Percentiles rank a stretch among this genome's conserved stretches.
phyloP scores from a whole-genome alignment of 208 protist species.

The Leishmania braziliensis region DNA sequence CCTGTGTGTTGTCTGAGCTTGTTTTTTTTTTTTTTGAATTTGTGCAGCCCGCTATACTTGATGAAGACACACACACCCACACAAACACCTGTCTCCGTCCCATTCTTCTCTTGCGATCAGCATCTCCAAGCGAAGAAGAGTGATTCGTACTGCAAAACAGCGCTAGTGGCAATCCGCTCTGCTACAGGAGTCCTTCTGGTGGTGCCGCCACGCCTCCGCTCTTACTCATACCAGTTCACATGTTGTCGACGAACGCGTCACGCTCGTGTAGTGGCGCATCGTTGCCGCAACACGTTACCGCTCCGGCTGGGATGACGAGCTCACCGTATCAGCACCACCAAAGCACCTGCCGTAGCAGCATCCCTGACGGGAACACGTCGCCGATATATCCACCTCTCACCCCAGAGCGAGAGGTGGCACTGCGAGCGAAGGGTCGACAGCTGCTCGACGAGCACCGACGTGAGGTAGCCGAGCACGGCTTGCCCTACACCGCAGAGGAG shows the following conservation, averaged over 20 bases:
- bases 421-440: slow-evolving; percentile 21
- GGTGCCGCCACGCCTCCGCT: background rate
- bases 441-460: slow-evolving; percentile 27
- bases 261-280: background rate
- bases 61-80: background rate
- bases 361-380: background rate
- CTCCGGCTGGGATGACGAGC: background rate
- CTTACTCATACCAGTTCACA: background rate
- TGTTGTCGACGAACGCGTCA: background rate
- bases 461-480: background rate
- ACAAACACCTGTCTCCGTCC: too few species aligned
- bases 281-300: background rate
- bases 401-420: slow-evolving; percentile 17
- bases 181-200: background rate
- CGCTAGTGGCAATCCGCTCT: background rate
- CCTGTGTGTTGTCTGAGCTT: background rate
- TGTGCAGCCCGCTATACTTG: too few species aligned
- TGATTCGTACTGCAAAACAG: background rate
- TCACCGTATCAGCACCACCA: background rate
- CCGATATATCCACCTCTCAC: slow-evolving; percentile 7
- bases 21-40: background rate
- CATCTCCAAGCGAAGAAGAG: background rate
- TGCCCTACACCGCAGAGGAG: slow-evolving; percentile 29
- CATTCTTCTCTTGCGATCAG: background rate
- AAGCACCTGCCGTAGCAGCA: too few species aligned